These are phyloP conservation scores for Colletotrichum melonis DNA, from an alignment of 2,329 filamentous ascomycete genomes.

Conservation along the genomic window DNA sequence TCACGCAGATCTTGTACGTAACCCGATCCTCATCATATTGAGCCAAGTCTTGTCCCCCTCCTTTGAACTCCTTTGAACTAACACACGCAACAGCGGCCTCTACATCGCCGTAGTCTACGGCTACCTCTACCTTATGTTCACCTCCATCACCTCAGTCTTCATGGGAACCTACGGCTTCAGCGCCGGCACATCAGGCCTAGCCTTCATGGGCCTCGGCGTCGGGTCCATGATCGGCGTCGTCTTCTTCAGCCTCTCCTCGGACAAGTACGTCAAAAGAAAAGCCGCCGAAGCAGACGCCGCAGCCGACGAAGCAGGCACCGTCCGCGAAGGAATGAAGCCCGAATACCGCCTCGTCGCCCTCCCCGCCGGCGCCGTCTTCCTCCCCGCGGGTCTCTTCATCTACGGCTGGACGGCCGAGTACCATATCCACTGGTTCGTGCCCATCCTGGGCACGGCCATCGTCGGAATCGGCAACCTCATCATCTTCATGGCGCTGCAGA, in stretches of 20 bases:
- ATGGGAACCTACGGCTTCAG: slow-evolving; percentile 50
- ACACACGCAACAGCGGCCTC: neutral
- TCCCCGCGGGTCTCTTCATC: slow-evolving; percentile 40
- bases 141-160: slow-evolving; percentile 61
- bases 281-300: slow-evolving; percentile 25
- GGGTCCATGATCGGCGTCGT: slow-evolving; percentile 32
- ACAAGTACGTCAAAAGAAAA: slow-evolving; percentile 28
- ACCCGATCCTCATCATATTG: slow-evolving; percentile 35
- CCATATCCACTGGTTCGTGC: slow-evolving; percentile 67
- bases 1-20: slow-evolving; percentile 50
- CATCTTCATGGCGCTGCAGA: slow-evolving; percentile 65
- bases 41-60: slow-evolving; percentile 35
- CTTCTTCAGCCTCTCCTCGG: slow-evolving; percentile 29
- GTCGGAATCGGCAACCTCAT: slow-evolving; percentile 59
- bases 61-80: neutral
- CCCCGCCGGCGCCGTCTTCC: slow-evolving; percentile 8
- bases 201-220: slow-evolving; percentile 31
- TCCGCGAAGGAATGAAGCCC: slow-evolving; percentile 32
- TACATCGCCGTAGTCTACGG: slow-evolving; percentile 60
- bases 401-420: slow-evolving; percentile 55
- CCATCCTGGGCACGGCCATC: slow-evolving; percentile 62
- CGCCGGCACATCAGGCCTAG: slow-evolving; percentile 38
- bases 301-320: slow-evolving; percentile 1
- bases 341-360: slow-evolving; percentile 38
- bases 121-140: slow-evolving; percentile 63